Percentiles rank a stretch among this genome's conserved stretches.
phyloP scores from a whole-genome alignment of 345 rosid genomes.

The Arabis alpina region DNA sequence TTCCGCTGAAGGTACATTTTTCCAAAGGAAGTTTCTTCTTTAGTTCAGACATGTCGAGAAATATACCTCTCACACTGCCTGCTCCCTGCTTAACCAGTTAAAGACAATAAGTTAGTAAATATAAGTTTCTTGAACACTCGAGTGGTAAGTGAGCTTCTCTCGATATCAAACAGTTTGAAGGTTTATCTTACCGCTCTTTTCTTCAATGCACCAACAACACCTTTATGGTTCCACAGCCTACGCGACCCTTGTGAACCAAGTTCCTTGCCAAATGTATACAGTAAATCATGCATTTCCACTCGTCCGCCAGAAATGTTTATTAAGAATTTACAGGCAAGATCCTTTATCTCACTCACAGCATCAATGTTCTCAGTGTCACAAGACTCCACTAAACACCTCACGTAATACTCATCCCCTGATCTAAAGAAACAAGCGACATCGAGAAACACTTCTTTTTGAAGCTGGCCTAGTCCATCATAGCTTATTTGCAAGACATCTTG shows the following conservation, averaged over 20 bases:
- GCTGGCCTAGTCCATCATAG: slow-evolving; percentile 32
- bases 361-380: not conserved
- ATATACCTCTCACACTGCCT: slow-evolving; percentile 34
- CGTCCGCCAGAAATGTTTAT: slow-evolving; percentile 11
- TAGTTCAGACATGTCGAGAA: slow-evolving; percentile 29
- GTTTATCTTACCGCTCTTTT: slow-evolving; percentile 13
- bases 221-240: slow-evolving; percentile 18
- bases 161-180: not conserved
- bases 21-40: not conserved
- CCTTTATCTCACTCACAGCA: not conserved
- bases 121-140: not conserved
- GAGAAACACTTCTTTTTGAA: slow-evolving; percentile 37
- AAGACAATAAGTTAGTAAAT: not conserved
- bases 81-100: slow-evolving; percentile 35
- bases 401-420: slow-evolving; percentile 1
- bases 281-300: slow-evolving; percentile 43
- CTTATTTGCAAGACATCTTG: slow-evolving; percentile 32
- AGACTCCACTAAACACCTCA: slow-evolving; percentile 26
- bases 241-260: not conserved
- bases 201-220: not conserved
- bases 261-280: slow-evolving; percentile 40
- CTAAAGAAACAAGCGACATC: slow-evolving; percentile 51
- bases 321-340: slow-evolving; percentile 41
- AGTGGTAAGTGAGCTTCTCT: not conserved
- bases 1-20: not conserved